Percentiles rank a stretch among this genome's conserved stretches.
These are phyloP conservation scores for Irpex rosettiformis DNA, from an alignment of 1,284 basidiomycete species.

Conservation along the genomic window DNA sequence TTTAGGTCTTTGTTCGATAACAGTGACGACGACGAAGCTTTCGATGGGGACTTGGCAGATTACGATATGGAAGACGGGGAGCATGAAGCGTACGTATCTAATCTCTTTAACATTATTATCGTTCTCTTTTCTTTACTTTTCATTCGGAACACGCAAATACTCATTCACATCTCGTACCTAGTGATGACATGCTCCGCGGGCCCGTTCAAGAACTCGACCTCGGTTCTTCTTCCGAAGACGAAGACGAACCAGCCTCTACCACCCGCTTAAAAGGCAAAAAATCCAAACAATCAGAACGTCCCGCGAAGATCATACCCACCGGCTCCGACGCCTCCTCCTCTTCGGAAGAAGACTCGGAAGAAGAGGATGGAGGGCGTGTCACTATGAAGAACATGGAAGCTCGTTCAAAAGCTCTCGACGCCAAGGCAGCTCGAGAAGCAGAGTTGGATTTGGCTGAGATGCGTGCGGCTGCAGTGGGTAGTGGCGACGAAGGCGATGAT, in stretches of 20 bases:
- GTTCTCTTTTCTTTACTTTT: too few species aligned
- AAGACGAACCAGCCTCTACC: slow-evolving; percentile 28
- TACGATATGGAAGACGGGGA: slow-evolving; percentile 42
- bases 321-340: slow-evolving; percentile 39
- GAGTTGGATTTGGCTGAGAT: slow-evolving; percentile 66
- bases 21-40: slow-evolving; percentile 44
- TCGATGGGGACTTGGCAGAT: slow-evolving; percentile 45
- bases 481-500: slow-evolving; percentile 42
- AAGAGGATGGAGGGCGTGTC: slow-evolving; percentile 53
- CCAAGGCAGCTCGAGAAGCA: slow-evolving; percentile 60
- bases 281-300: slow-evolving; percentile 50
- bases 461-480: slow-evolving; percentile 49
- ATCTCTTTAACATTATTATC: too few species aligned
- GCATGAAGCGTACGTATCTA: slow-evolving; percentile 14
- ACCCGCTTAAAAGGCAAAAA: slow-evolving; percentile 38
- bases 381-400: slow-evolving; percentile 78
- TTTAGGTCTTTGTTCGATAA: slow-evolving; percentile 45
- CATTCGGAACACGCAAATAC: too few species aligned
- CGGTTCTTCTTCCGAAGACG: slow-evolving; percentile 58
- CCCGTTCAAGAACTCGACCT: slow-evolving; percentile 66
- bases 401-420: slow-evolving; percentile 70
- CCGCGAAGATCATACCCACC: slow-evolving; percentile 48
- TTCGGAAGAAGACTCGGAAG: slow-evolving; percentile 43
- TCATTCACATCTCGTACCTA: slow-evolving; percentile 14
- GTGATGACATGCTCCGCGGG: slow-evolving; percentile 44